A percentile compares a stretch with the other conserved stretches of the same genome.
Evolutionary conservation across 2,329 filamentous ascomycete species (phyloP).

Genomic region (Myrmaecium sp.): DNA sequence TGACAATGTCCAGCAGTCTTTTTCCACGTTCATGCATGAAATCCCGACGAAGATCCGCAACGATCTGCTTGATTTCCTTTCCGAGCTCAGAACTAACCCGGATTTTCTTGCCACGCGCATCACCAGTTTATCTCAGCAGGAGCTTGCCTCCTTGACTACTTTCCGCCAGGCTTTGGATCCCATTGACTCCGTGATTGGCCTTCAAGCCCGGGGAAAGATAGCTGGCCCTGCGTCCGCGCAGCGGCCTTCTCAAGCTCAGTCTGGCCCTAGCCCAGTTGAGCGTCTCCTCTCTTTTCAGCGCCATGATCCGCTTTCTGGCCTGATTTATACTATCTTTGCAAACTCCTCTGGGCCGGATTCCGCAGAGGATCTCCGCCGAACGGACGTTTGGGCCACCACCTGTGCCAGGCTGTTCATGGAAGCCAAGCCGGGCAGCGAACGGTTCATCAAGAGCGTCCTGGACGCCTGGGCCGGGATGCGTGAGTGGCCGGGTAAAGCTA

Average conservation of each 20-base stretch:
- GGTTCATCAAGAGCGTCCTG: conserved; percentile 67
- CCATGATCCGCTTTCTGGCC: conserved; percentile 67
- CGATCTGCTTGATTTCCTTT: conserved; percentile 62
- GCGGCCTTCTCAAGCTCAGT: conserved; percentile 31
- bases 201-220: conserved; percentile 36
- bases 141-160: conserved; percentile 60
- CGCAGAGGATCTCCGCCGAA: conserved; percentile 60
- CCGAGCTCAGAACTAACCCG: conserved; percentile 67
- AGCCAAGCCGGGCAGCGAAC: conserved; percentile 58
- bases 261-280: conserved; percentile 51
- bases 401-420: conserved; percentile 70
- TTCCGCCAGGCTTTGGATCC: conserved; percentile 67
- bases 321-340: conserved; percentile 80
- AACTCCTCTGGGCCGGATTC: conserved; percentile 70
- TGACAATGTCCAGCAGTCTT: conserved; percentile 28
- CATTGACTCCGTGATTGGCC: conserved; percentile 67
- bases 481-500: conserved; percentile 77
- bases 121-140: conserved; percentile 53
- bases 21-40: conserved; percentile 40
- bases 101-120: conserved; percentile 76
- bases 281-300: conserved; percentile 76
- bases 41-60: conserved; percentile 60
- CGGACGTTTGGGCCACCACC: conserved; percentile 75
- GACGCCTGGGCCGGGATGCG: conserved; percentile 77
- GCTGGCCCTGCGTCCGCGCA: conserved; percentile 26